Evolutionary conservation across 2,329 filamentous ascomycete species (phyloP), one percentile per base, ranked within the genome.

Genomic region (Claviceps capensis): DNA sequence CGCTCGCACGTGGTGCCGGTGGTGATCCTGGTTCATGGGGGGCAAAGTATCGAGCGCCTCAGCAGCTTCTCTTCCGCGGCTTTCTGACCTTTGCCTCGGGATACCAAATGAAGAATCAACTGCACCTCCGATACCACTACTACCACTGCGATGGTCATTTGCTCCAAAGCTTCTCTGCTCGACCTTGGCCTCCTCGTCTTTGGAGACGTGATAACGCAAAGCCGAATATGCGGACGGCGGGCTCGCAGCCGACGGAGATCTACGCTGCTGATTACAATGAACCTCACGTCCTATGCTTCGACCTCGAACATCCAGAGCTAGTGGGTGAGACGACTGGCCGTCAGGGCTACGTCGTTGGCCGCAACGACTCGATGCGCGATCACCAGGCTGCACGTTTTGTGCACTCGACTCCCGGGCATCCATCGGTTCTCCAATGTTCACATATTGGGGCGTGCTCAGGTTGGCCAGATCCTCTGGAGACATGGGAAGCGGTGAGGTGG

Each of bases 401-500:
- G 57, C 63, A 53, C 63, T 65, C 7, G 68, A 62, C 60, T 76
- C 78, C 26, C 69, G 69, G 37, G 72, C 68, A 0, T 73, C 75
- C 43, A 60, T 58, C 4, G 74, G 72, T 19, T 76, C 74, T 17
- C 59, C 63, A 2, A 58, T 56, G 2, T 64, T 61, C 6, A 49
- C 62, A 56, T 61, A 60, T 30, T 62, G 69, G 1, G 74, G 71
- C 1, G 72, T 78, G 56, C 76, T 78, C 48, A 85, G 67, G 58
- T 78, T 83, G 61, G 81, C 79, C 54, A 87, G 65, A 60, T 96
- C 89, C 60, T 95, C 88, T 0, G 89, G 89, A 3, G 90, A 95
- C 90, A 96, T 96, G 3, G 90, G 88, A 2, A 95, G 78, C 0
- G 91, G 91, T 0, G 91, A 96, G 2, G 88, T 94, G 1, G 91